Base-by-base conservation (phyloP, 2,329 filamentous ascomycete genomes). In the Sclerotinia subarctica region DNA sequence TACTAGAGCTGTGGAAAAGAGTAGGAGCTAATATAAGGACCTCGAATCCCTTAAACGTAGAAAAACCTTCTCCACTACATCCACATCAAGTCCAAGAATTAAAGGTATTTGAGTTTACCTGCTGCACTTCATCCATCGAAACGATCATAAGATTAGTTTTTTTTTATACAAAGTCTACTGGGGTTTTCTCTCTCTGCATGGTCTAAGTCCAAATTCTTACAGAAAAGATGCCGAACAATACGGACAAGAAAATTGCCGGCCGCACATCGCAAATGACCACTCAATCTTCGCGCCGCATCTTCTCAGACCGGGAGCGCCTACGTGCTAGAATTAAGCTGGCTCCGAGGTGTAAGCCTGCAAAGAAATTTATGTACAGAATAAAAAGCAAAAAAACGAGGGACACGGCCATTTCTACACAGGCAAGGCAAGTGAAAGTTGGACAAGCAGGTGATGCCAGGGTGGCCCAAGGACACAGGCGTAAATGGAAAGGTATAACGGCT, bases 161-260 rank as follows among this genome's bases (percentile, higher is more conserved):
- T 17, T 1, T 10, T 5, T 2, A 10, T 0, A 47, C 6, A 2
- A 19, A 29, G 11, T 2, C 11, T 3, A 11, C 2, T 15, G 2
- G 7, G 7, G 5, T n/a, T 15, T 17, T 46, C 17, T 21, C 11
- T 26, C 1, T 17, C 49, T 17, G 15, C 13, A 29, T 26, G 13
- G 15, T 5, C 38, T 6, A 17, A 17, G 38, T 17, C 13, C 38
- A 42, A 17, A 42, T 42, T 1, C 11, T 17, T 42, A 11, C 38
- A 42, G 13, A 42, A 42, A 17, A 42, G 21, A 32, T 32, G 57
- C 26, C 44, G 21, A 47, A 47, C n/a, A 2, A 24, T 5, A 3
- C 19, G 3, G 11, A 15, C 17, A 29, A 21, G 21, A 29, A 46
- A 1, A 46, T 26, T 21, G 24, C 24, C 10, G n/a, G n/a, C 2